Conservation (phyloP, 441 rosid species). For the Eutrema salsugineum region DNA sequence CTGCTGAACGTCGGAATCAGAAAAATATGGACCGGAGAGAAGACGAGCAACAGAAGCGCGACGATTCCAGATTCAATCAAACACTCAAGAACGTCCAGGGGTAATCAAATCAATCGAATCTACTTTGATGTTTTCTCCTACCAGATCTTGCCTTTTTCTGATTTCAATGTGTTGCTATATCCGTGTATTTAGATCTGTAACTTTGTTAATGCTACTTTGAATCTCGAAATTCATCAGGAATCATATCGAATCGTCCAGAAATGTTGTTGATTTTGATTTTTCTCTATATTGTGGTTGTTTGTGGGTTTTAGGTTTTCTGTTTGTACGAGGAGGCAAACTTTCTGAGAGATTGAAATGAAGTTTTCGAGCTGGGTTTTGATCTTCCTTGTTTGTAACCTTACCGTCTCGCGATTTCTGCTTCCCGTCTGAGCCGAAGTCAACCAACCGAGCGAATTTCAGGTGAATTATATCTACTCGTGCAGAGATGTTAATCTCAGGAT, state of each 20-base stretch:
- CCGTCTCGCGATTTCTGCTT: slow-evolving; percentile 43
- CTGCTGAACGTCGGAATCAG: background rate
- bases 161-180: slow-evolving; percentile 1
- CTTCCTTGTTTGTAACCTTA: slow-evolving; percentile 36
- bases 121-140: background rate
- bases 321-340: background rate
- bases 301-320: slow-evolving; percentile 47
- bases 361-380: slow-evolving; percentile 51
- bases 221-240: background rate
- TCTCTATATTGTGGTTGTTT: background rate
- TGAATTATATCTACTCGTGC: slow-evolving; percentile 7
- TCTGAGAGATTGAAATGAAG: slow-evolving; percentile 37
- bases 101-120: slow-evolving; percentile 33
- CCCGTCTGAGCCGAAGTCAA: slow-evolving; percentile 61
- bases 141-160: background rate
- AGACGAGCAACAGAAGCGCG: slow-evolving; percentile 42
- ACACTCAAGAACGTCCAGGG: slow-evolving; percentile 94
- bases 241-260: background rate
- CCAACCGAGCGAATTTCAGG: slow-evolving; percentile 94
- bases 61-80: slow-evolving; percentile 86
- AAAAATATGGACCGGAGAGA: slow-evolving; percentile 31
- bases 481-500: background rate
- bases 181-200: slow-evolving; percentile 20
- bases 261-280: background rate
- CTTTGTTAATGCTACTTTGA: background rate